Evolutionary conservation across 208 protist species (phyloP), one percentile per base, ranked within the genome.

Genomic region (Leishmania arabica): DNA sequence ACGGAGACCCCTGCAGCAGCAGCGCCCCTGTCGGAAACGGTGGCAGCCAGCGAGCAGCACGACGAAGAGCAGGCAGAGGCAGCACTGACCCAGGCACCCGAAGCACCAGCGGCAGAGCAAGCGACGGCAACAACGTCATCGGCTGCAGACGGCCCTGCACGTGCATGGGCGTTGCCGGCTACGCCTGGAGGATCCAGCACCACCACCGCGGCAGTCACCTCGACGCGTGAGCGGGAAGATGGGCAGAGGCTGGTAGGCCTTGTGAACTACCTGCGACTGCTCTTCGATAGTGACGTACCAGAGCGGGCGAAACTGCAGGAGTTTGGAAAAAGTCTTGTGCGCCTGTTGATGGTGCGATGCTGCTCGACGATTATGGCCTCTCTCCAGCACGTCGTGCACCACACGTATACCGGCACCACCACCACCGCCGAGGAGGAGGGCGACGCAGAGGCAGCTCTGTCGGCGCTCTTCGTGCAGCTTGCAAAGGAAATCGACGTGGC

Each of bases 341-440:
- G 87, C 21, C 83, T 97, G 19, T 73, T 90, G n/a, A 90, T 89
- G 70, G 92, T 95, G 49, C 92, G 94, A 53, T 97, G 92, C 85
- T 88, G 87, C 81, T 95, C 92, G 34, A 92, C 89, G 45, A 86
- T 95, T 62, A 84, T 85, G 37, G 88, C 88, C 21, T 86, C 89
- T 13, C 86, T 95, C 64, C 88, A 93, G 79, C 88, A 95, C 83
- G 90, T 95, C 19, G 71, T 88, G 62, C 84, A 85, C 42, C 89
- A 91, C 40, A 88, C 88, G 54, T 94, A 95, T 80, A 69, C 74
- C 0, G 65, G 17, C 45, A 75, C 82, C n/a, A 27, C 47, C 21
- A 70, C 51, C 8, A 24, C 27, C 49, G 53, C 37, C 54, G 62
- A 56, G 62, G 71, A 34, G 64, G n/a, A 53, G 3, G 24, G 58